Evolutionary conservation across 129 eudicot genomes (phyloP), one percentile per base, ranked within the genome.

Genomic region (Flaveria bidentis): DNA sequence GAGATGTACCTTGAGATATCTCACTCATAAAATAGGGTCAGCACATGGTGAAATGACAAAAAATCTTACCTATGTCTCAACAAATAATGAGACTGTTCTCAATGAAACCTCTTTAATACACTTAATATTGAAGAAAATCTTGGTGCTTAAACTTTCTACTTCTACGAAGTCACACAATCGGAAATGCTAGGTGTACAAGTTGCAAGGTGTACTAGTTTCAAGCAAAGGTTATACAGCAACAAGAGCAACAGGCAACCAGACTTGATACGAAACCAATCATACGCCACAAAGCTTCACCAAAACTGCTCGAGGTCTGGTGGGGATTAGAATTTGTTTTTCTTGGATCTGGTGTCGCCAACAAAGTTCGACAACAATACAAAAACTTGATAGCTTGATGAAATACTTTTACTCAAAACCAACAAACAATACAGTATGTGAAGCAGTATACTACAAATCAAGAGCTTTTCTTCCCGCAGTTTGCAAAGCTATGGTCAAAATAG

Each of bases 401-500:
- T 84, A 51, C 65, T 84, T 13, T 84, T 6, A 84, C 85, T 60
- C 68, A 84, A 28, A 84, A 52, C 69, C 80, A 81, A 14, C 72
- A 61, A 56, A 66, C 82, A 36, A 45, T 58, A 70, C 52, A 81
- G 67, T 47, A 72, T 50, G 85, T 84, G 77, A 81, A 81, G 88
- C 71, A 72, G 39, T 84, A 84, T 77, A 83, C 88, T 23, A 80
- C 78, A 63, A 77, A 84, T 56, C 80, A 76, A 47, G 81, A 73
- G 80, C 74, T 77, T 16, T 84, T 81, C 78, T 81, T 84, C 33
- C 73, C 73, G 75, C 83, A 81, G 23, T 81, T 84, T 62, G 82
- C 84, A 17, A 76, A 80, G 57, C 80, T 1, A 84, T 84, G 84
- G 72, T 84, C 66, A 84, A 84, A 76, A 84, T 84, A 82, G 87